These are phyloP conservation scores for Exophiala spinifera DNA, from an alignment of 2,329 filamentous ascomycete genomes.

Conservation along the genomic window DNA sequence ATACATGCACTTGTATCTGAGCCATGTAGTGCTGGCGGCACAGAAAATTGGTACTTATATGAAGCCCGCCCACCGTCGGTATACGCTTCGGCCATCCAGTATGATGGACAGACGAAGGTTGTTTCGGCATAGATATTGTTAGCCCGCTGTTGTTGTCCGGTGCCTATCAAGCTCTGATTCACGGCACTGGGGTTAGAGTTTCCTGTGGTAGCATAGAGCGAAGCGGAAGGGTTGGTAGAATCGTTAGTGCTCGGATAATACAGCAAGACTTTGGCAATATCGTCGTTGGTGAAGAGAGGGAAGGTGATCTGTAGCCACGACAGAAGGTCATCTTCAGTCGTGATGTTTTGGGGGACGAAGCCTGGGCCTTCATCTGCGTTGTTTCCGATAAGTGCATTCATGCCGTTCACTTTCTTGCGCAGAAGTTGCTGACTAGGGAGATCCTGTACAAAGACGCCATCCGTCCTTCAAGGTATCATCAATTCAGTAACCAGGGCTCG, in stretches of 20 bases:
- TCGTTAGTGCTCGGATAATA: constrained; percentile 38
- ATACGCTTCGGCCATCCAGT: constrained; percentile 53
- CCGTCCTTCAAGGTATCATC: constrained; percentile 30
- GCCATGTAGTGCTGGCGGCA: constrained; percentile 54
- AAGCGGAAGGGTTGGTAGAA: constrained; percentile 26
- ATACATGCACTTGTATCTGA: constrained; percentile 40
- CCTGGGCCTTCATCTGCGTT: constrained; percentile 52
- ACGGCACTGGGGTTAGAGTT: constrained; percentile 46
- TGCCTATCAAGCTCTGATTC: constrained; percentile 48
- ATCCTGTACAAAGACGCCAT: constrained; percentile 40
- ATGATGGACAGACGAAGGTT: constrained; percentile 55
- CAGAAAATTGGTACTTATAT: constrained; percentile 53
- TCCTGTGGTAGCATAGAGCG: constrained; percentile 41
- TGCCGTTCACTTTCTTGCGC: constrained; percentile 39
- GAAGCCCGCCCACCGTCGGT: constrained; percentile 49
- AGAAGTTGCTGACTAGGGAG: constrained; percentile 40
- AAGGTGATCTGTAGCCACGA: constrained; percentile 42
- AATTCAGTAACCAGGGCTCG: neutral
- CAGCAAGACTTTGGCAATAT: constrained; percentile 40
- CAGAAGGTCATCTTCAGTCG: constrained; percentile 40
- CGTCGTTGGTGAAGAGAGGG: constrained; percentile 40
- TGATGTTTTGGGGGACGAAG: constrained; percentile 48
- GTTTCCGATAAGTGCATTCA: constrained; percentile 40
- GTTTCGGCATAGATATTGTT: constrained; percentile 54
- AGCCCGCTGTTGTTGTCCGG: constrained; percentile 55